phyloP scores from a whole-genome alignment of 768 basidiomycete species.

The Lactarius vividus region DNA sequence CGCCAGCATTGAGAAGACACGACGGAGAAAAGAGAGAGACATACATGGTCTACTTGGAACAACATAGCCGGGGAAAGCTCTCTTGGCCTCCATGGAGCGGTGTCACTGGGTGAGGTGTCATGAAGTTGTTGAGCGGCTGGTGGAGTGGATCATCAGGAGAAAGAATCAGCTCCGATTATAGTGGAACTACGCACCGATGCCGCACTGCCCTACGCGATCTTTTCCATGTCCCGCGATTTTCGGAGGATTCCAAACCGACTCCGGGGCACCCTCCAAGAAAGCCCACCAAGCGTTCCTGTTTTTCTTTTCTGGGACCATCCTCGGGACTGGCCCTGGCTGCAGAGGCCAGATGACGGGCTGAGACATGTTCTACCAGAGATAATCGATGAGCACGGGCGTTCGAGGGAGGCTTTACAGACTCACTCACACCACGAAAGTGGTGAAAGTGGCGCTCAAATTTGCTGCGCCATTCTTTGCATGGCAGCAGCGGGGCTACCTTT shows the following conservation, averaged over 20 bases:
- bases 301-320: slow-evolving; percentile 62
- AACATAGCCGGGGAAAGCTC: slow-evolving; percentile 61
- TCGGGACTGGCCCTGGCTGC: slow-evolving; percentile 33
- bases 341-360: slow-evolving; percentile 58
- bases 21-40: slow-evolving; percentile 26
- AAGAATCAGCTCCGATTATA: slow-evolving; percentile 9
- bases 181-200: slow-evolving; percentile 17
- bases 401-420: not conserved
- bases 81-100: slow-evolving; percentile 9
- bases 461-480: slow-evolving; percentile 65
- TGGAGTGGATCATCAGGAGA: not conserved
- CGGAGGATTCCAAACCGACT: slow-evolving; percentile 61
- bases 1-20: slow-evolving; percentile 20
- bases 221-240: slow-evolving; percentile 38
- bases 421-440: slow-evolving; percentile 67
- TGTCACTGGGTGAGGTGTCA: not conserved
- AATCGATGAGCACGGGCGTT: slow-evolving; percentile 3
- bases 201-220: slow-evolving; percentile 2
- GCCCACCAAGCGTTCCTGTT: slow-evolving; percentile 81
- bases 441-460: slow-evolving; percentile 56
- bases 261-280: slow-evolving; percentile 67
- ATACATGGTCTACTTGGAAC: slow-evolving; percentile 64
- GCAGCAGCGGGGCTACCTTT: slow-evolving; percentile 42
- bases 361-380: slow-evolving; percentile 52
- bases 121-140: slow-evolving; percentile 7